phyloP scores from a whole-genome alignment of 495 filamentous ascomycete genomes.

The Cercophora samala region DNA sequence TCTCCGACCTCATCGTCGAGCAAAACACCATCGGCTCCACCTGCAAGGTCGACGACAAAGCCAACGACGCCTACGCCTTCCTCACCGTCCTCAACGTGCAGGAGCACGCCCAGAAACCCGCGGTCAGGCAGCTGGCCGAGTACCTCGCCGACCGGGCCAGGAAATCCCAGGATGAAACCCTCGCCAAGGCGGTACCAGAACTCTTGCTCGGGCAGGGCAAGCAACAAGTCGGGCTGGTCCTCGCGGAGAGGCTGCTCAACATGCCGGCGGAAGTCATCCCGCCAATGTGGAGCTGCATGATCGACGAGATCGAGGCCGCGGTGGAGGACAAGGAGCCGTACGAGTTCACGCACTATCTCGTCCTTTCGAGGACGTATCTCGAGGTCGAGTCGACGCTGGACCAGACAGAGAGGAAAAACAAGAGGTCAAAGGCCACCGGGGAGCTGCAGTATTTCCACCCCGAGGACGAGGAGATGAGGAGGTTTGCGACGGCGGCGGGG shows the following conservation, averaged over 20 bases:
- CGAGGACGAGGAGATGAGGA: constrained; percentile 87
- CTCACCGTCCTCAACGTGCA: constrained; percentile 82
- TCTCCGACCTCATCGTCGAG: constrained; percentile 83
- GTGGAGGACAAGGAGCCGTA: constrained; percentile 90
- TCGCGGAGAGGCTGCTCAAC: constrained; percentile 92
- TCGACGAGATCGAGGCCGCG: constrained; percentile 88
- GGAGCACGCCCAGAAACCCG: constrained; percentile 70
- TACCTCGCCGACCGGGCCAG: constrained; percentile 65
- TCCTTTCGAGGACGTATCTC: constrained; percentile 83
- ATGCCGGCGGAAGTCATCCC: constrained; percentile 88
- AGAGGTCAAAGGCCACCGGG: constrained; percentile 63
- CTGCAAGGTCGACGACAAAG: constrained; percentile 91
- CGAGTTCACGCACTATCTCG: constrained; percentile 86
- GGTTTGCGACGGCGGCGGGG: constrained; percentile 61
- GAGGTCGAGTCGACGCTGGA: constrained; percentile 83
- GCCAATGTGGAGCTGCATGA: constrained; percentile 94
- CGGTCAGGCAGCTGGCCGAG: constrained; percentile 59
- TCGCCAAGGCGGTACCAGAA: constrained; percentile 21
- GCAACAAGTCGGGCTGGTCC: constrained; percentile 68
- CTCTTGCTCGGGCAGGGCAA: constrained; percentile 27
- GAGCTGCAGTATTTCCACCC: constrained; percentile 85
- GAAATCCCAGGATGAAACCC: constrained; percentile 23
- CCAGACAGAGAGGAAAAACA: constrained; percentile 65
- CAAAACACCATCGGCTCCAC: constrained; percentile 89
- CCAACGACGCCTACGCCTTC: constrained; percentile 92